Percentiles rank a stretch among this genome's conserved stretches.
Conservation (phyloP, 2,329 filamentous ascomycete genomes). For the Penicillium sp. region DNA sequence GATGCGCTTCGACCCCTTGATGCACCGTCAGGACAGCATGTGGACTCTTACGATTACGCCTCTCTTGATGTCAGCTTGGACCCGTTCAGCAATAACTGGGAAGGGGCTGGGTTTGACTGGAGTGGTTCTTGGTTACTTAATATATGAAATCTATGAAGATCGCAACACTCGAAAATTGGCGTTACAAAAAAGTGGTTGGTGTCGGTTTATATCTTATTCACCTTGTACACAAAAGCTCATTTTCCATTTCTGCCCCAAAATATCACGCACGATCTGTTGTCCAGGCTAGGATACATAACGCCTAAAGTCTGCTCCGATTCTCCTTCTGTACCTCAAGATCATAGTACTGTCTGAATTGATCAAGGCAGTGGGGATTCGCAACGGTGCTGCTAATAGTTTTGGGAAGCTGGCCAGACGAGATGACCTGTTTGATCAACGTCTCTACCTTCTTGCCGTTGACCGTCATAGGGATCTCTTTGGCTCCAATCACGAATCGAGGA, state of each 20-base stretch:
- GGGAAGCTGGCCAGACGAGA: constrained; percentile 13
- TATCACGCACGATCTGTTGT: background rate
- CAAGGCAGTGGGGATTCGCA: constrained; percentile 12
- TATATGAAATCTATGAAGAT: constrained; percentile 20
- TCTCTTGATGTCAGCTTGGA: constrained; percentile 21
- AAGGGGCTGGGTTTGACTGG: constrained; percentile 29
- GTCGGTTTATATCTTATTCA: background rate
- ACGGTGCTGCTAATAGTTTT: constrained; percentile 18
- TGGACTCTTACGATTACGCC: constrained; percentile 15
- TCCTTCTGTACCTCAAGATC: constrained; percentile 6
- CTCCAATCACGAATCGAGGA: constrained; percentile 18
- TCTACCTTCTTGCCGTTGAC: constrained; percentile 21
- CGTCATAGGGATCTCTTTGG: constrained; percentile 18
- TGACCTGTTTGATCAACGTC: constrained; percentile 13
- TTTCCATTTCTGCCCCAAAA: background rate
- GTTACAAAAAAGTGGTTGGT: background rate
- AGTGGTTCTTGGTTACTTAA: constrained; percentile 28
- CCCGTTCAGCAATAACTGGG: constrained; percentile 23
- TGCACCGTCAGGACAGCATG: constrained; percentile 8
- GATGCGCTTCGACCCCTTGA: constrained; percentile 11
- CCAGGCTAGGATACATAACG: background rate
- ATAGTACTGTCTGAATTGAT: constrained; percentile 17
- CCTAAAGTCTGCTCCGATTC: constrained; percentile 12
- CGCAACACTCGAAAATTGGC: background rate
- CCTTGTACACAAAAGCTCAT: background rate